Evolutionary conservation across 306 rosid species (phyloP).

Genomic region (Medicago ruthenica): DNA sequence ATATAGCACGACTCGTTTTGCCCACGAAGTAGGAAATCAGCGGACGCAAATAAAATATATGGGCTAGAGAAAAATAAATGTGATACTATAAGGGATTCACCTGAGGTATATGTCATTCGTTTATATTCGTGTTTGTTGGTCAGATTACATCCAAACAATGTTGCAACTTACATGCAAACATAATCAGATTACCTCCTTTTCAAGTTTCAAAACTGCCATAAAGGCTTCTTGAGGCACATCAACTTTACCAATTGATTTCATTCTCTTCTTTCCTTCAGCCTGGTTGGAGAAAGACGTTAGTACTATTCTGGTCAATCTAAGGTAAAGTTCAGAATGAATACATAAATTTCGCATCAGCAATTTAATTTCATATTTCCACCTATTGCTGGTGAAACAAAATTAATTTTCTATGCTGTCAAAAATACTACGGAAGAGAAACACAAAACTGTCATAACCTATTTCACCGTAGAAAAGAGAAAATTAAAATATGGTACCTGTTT

Average conservation of each 20-base stretch:
- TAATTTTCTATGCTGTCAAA: conserved; percentile 11
- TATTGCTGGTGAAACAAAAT: conserved; percentile 17
- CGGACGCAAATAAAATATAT: too few species aligned
- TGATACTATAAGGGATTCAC: too few species aligned
- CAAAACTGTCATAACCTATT: conserved; percentile 9
- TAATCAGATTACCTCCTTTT: conserved; percentile 82
- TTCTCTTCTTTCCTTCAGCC: conserved; percentile 97
- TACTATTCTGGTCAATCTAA: conserved; percentile 22
- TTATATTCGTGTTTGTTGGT: too few species aligned
- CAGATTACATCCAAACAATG: conserved; percentile 19
- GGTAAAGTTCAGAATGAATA: conserved; percentile 23
- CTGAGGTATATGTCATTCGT: too few species aligned
- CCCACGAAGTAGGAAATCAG: too few species aligned
- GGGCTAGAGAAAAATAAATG: too few species aligned
- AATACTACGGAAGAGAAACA: conserved; percentile 26
- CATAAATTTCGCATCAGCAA: background rate
- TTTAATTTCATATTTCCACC: conserved; percentile 14
- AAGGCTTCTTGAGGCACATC: conserved; percentile 98
- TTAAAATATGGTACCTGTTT: conserved; percentile 68
- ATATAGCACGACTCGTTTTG: too few species aligned
- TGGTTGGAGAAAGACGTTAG: conserved; percentile 40
- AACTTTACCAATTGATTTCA: conserved; percentile 93
- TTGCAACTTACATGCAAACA: conserved; percentile 35
- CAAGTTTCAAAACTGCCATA: conserved; percentile 96
- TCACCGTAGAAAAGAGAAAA: conserved; percentile 6